A percentile compares a stretch with the other conserved stretches of the same genome.
Conservation (phyloP, 768 basidiomycete species). For the Termitomyces bulborhizus region DNA sequence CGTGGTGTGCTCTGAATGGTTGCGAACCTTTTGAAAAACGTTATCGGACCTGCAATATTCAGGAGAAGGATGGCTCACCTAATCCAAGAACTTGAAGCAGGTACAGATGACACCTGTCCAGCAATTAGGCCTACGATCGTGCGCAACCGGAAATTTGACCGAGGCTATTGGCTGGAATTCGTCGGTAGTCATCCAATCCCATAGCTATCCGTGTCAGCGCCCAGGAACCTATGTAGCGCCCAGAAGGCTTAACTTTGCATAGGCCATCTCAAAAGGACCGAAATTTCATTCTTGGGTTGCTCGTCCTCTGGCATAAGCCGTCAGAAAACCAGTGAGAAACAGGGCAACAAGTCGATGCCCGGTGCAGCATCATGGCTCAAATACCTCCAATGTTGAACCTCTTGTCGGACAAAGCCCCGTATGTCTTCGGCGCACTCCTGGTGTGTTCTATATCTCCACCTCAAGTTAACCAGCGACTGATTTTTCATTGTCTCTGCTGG, state of each 20-base stretch:
- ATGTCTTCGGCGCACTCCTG: not conserved
- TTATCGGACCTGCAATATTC: not conserved
- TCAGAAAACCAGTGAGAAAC: not conserved
- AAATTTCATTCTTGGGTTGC: not conserved
- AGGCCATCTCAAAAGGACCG: not conserved
- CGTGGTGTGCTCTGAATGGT: no score
- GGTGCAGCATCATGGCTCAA: not conserved
- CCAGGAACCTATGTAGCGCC: not conserved
- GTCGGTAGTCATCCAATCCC: not conserved
- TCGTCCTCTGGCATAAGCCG: not conserved
- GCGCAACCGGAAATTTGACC: no score
- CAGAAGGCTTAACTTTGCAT: not conserved
- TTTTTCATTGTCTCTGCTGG: not conserved
- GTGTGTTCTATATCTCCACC: not conserved
- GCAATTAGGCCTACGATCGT: not conserved
- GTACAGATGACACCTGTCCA: not conserved
- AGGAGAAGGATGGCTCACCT: no score
- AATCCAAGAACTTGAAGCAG: not conserved
- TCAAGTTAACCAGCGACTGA: not conserved
- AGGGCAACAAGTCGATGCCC: not conserved
- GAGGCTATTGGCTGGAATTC: not conserved
- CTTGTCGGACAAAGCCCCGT: not conserved
- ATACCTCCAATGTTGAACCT: not conserved
- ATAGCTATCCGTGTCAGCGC: not conserved
- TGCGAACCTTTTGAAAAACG: not conserved